These are phyloP conservation scores for Salisapilia sapeloensis DNA, from an alignment of 352 stramenopile genomes.

Conservation along the genomic window DNA sequence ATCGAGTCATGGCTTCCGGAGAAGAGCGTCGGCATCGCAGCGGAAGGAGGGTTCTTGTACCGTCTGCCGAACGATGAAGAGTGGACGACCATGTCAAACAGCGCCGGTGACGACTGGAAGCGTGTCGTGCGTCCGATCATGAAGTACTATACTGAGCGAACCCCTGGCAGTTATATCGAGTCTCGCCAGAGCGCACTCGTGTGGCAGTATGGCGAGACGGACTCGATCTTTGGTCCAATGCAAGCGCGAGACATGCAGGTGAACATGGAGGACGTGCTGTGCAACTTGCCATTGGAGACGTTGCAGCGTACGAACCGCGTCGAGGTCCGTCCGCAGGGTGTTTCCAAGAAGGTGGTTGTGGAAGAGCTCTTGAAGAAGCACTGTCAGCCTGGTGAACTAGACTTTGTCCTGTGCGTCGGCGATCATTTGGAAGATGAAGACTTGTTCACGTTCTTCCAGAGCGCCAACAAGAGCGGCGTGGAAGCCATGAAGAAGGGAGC, in stretches of 20 bases:
- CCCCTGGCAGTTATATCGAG: conserved; percentile 43
- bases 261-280: conserved; percentile 74
- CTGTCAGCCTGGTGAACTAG: conserved; percentile 15
- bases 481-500: conserved; percentile 16
- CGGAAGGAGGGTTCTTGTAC: conserved; percentile 49
- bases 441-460: conserved; percentile 72
- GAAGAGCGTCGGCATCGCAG: conserved; percentile 26
- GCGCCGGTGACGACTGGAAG: conserved; percentile 48
- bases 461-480: conserved; percentile 9
- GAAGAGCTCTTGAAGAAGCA: conserved; percentile 32
- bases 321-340: conserved; percentile 45
- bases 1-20: conserved; percentile 61
- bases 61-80: conserved; percentile 22
- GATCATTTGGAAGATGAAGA: conserved; percentile 77
- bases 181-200: conserved; percentile 39
- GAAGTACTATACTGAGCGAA: conserved; percentile 61
- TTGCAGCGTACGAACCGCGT: conserved; percentile 64
- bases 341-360: conserved; percentile 46
- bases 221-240: conserved; percentile 63
- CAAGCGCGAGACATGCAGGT: conserved; percentile 80
- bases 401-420: conserved; percentile 77
- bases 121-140: conserved; percentile 56
- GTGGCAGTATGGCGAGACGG: conserved; percentile 58
- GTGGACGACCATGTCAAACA: conserved; percentile 41
- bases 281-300: conserved; percentile 64